Evolutionary conservation across 257 asterid genomes (phyloP), one percentile per base, ranked within the genome.

Genomic region (Thymus quinquecostatus): DNA sequence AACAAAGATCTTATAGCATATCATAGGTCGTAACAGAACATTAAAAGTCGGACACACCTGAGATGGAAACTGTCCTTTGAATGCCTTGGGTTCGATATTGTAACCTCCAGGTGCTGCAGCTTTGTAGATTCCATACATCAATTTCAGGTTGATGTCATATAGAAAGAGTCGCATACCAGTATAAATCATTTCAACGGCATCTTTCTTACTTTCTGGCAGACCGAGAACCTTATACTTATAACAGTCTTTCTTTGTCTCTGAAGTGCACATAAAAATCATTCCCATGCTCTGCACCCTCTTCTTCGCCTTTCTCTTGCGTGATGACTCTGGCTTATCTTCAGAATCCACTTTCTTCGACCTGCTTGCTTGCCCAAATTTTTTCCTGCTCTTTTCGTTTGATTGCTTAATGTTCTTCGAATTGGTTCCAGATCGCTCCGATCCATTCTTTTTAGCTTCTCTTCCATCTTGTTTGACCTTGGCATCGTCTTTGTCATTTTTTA

Each of bases 181-280:
- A 77, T 89, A 91, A 77, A 94, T 82, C 82, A 88, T 87, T 75
- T 80, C 81, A 45, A 94, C 99, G 0, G 76, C 10, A 69, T 83
- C 84, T 85, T 83, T 85, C 88, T 94, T 91, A 82, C 78, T 84
- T 44, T 89, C 90, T n/a, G 98, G 99, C 75, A 94, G 82, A 64
- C 99, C 99, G 72, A 94, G 82, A 83, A 94, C 89, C 78, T 68
- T 86, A 72, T 94, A 86, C 61, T 67, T 83, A 64, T 80, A 89
- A 77, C 99, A 94, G 71, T 94, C 99, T 34, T 79, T 71, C 82
- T 89, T 91, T 7, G 98, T 94, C 87, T 80, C 77, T 21, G 98
- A 85, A 84, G 84, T 94, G 87, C 99, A 94, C 89, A 91, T 86
- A 75, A 94, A 94, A 75, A 94, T 82, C 97, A 94, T 88, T 67